Evolutionary conservation across 345 rosid species (phyloP).

Genomic region (Passiflora organensis): DNA sequence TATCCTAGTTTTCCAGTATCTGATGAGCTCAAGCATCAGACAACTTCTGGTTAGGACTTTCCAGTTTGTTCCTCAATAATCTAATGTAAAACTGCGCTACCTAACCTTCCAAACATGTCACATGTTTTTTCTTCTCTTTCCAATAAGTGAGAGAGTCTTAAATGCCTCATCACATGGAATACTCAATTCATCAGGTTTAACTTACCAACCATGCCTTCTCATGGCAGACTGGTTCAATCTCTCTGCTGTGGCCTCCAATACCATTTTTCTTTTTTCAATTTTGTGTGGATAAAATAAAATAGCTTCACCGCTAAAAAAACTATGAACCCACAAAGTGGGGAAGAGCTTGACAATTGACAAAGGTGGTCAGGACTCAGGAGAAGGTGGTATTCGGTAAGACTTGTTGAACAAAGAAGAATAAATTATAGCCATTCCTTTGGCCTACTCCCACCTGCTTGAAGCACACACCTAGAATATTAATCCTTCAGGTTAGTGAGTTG

Average conservation of each 20-base stretch:
- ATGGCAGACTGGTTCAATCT: too few relatives aligned
- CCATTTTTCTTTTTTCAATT: too few relatives aligned
- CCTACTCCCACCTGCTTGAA: not conserved
- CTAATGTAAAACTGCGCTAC: conserved; percentile 31
- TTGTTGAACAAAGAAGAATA: not conserved
- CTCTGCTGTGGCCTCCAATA: too few relatives aligned
- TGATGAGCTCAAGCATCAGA: too few relatives aligned
- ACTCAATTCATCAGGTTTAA: not conserved
- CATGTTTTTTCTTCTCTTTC: conserved; percentile 26
- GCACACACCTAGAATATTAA: conserved; percentile 5
- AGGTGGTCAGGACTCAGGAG: too few relatives aligned
- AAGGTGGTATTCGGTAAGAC: not conserved
- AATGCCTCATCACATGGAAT: conserved; percentile 6
- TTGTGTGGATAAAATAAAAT: too few relatives aligned
- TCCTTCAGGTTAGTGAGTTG: conserved; percentile 9
- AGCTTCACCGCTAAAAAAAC: too few relatives aligned
- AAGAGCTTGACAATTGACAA: too few relatives aligned
- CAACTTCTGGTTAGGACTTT: too few relatives aligned
- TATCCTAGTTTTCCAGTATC: too few relatives aligned
- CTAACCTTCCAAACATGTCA: conserved; percentile 52
- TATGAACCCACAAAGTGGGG: not conserved
- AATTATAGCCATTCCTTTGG: not conserved
- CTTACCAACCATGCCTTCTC: too few relatives aligned
- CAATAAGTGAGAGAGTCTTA: conserved; percentile 18
- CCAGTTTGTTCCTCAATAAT: not conserved